phyloP scores from a whole-genome alignment of 352 stramenopile genomes.

The Phytophthora foliorum region DNA sequence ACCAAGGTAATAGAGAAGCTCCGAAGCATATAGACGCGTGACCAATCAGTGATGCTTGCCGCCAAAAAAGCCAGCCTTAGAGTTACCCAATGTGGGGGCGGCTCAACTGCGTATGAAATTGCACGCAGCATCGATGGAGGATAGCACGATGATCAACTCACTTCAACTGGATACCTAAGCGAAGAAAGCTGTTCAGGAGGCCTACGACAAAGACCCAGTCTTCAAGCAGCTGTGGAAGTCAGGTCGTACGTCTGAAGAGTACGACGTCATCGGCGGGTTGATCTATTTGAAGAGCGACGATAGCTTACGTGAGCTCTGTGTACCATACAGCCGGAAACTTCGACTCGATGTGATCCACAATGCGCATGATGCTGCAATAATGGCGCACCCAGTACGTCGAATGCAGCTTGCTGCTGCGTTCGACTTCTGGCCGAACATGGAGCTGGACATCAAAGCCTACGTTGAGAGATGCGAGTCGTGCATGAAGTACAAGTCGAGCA shows the following conservation, averaged over 20 bases:
- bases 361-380: conserved; percentile 22
- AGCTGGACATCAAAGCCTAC: no score
- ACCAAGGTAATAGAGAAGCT: background rate
- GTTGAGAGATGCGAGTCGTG: no score
- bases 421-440: conserved; percentile 1
- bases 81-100: background rate
- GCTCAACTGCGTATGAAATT: conserved; percentile 2
- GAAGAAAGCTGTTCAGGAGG: conserved; percentile 7
- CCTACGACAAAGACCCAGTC: conserved; percentile 1
- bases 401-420: conserved; percentile 2
- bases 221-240: conserved; percentile 7
- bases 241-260: background rate
- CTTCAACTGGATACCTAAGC: background rate
- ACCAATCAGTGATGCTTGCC: conserved; percentile 13
- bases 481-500: no score
- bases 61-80: background rate
- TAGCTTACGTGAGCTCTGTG: background rate
- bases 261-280: background rate
- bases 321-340: no score
- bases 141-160: conserved; percentile 1
- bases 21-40: background rate
- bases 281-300: conserved; percentile 10
- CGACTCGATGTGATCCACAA: conserved; percentile 6
- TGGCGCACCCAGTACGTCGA: conserved; percentile 9
- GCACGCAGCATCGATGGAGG: background rate